Conservation (phyloP, 768 basidiomycete species). For the Termitomyces sp. region DNA sequence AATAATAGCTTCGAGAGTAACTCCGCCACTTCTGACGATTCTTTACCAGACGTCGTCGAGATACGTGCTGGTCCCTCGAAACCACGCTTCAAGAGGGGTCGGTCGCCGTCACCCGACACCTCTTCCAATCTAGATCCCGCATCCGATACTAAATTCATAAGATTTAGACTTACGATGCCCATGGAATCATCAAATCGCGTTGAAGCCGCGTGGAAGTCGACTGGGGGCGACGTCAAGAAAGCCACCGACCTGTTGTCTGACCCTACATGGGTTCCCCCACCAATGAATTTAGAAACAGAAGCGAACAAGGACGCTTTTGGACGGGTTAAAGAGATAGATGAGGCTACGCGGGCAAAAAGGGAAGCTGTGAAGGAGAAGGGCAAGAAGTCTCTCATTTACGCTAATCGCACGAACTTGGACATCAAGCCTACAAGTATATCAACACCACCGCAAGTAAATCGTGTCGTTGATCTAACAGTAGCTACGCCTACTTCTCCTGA, state of each 20-base stretch:
- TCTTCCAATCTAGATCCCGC: slow-evolving; percentile 22
- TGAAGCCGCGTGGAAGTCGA: slow-evolving; percentile 62
- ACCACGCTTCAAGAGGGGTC: slow-evolving; percentile 51
- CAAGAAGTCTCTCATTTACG: slow-evolving; percentile 80
- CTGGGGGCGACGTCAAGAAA: slow-evolving; percentile 52
- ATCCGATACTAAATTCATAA: slow-evolving; percentile 39
- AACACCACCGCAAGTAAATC: slow-evolving; percentile 36
- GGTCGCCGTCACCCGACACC: slow-evolving; percentile 26
- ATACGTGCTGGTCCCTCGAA: slow-evolving; percentile 38
- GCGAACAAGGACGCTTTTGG: slow-evolving; percentile 38
- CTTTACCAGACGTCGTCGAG: slow-evolving; percentile 41
- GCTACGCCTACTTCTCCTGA: slow-evolving; percentile 24
- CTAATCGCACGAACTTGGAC: slow-evolving; percentile 52
- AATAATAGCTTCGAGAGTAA: slow-evolving; percentile 31
- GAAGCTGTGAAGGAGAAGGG: slow-evolving; percentile 67
- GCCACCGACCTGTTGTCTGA: slow-evolving; percentile 58
- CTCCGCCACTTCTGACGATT: slow-evolving; percentile 68
- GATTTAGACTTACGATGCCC: slow-evolving; percentile 62
- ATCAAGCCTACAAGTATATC: slow-evolving; percentile 29
- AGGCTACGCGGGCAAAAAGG: slow-evolving; percentile 62
- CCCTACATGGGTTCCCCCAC: slow-evolving; percentile 42
- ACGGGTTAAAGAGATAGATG: slow-evolving; percentile 66
- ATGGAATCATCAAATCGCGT: slow-evolving; percentile 36
- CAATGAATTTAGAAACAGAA: slow-evolving; percentile 17
- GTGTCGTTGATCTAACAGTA: slow-evolving; percentile 29